These are phyloP conservation scores for Talaromyces sp. DNA, from an alignment of 2,329 filamentous ascomycete genomes.

Conservation along the genomic window DNA sequence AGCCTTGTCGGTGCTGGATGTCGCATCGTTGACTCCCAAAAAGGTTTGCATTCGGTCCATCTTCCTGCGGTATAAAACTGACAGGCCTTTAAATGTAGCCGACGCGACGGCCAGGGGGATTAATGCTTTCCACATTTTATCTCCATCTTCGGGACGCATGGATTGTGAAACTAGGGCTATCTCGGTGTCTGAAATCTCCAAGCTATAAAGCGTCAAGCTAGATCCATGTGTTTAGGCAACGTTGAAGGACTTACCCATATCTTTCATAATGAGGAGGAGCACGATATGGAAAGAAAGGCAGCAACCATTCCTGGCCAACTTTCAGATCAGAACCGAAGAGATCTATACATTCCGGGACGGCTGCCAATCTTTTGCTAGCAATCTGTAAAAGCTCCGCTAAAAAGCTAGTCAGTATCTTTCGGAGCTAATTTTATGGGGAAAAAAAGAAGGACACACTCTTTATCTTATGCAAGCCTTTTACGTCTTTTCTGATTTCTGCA, in stretches of 20 bases:
- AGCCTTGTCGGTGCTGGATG: constrained; percentile 12
- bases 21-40: constrained; percentile 5
- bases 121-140: constrained; percentile 24
- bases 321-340: constrained; percentile 47
- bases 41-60: constrained; percentile 19
- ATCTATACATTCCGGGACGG: constrained; percentile 17
- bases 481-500: constrained; percentile 54
- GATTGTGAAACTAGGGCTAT: constrained; percentile 24
- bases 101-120: constrained; percentile 28
- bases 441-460: constrained; percentile 33
- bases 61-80: constrained; percentile 25
- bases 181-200: constrained; percentile 23
- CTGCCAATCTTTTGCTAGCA: constrained; percentile 51
- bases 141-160: constrained; percentile 27
- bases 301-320: constrained; percentile 55
- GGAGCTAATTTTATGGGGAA: not conserved
- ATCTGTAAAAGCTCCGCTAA: constrained; percentile 59
- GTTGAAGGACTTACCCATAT: constrained; percentile 50
- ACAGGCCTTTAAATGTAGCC: constrained; percentile 30
- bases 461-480: constrained; percentile 45
- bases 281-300: constrained; percentile 55
- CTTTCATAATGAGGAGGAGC: constrained; percentile 58
- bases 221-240: not conserved
- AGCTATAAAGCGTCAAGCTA: constrained; percentile 14
- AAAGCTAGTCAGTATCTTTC: not conserved